These are phyloP conservation scores for Plasmodium malariae DNA, from an alignment of 169 alveolate genomes.

Conservation along the genomic window DNA sequence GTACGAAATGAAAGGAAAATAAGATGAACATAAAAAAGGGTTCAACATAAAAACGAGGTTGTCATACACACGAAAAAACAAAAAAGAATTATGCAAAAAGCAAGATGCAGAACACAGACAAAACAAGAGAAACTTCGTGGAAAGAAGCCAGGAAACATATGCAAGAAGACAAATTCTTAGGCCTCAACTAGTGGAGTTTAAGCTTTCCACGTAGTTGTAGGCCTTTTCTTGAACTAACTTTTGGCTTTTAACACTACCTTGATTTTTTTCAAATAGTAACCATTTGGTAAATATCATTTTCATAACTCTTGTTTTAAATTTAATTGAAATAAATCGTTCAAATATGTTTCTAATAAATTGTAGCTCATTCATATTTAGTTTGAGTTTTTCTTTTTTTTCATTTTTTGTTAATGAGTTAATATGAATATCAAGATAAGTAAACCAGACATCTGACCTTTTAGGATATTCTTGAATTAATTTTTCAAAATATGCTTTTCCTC, in stretches of 20 bases:
- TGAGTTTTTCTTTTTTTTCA: conserved; percentile 57
- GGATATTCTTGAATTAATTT: conserved; percentile 88
- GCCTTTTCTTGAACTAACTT: conserved; percentile 88
- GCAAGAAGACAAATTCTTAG: not conserved
- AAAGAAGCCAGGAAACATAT: not conserved
- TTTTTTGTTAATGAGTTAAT: conserved; percentile 79
- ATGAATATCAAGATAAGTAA: conserved; percentile 87
- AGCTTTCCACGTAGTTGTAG: conserved; percentile 84
- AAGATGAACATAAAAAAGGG: too few relatives aligned
- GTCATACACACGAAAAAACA: too few relatives aligned
- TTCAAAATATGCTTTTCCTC: conserved; percentile 89
- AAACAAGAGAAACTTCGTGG: not conserved
- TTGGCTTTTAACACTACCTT: conserved; percentile 84
- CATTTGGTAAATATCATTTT: conserved; percentile 83
- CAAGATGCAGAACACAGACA: not conserved
- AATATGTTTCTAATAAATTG: conserved; percentile 75
- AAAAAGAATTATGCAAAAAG: not conserved
- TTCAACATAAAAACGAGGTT: too few relatives aligned
- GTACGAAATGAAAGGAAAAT: too few relatives aligned
- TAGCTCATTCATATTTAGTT: conserved; percentile 78
- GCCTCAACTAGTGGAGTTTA: conserved; percentile 43
- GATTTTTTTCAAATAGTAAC: conserved; percentile 87
- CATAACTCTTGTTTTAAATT: conserved; percentile 71
- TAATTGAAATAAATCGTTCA: conserved; percentile 46
- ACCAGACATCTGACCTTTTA: conserved; percentile 90